phyloP scores from a whole-genome alignment of 495 filamentous ascomycete species.

The Opeltia flavorubescens region DNA sequence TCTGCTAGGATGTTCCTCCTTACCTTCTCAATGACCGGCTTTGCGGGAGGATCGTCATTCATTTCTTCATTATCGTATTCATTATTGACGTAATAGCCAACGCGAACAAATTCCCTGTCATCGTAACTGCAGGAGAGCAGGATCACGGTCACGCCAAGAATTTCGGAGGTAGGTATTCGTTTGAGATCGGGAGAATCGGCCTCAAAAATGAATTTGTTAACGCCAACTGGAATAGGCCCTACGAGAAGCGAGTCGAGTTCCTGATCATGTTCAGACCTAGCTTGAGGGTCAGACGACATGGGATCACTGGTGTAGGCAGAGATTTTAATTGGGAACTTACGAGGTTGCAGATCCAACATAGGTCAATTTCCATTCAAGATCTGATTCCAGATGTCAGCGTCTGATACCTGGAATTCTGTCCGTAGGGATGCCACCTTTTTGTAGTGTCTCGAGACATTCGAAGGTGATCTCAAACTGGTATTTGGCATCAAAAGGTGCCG shows the following conservation, averaged over 20 bases:
- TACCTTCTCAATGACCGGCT: constrained; percentile 83
- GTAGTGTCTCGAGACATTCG: constrained; percentile 83
- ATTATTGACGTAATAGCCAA: constrained; percentile 98
- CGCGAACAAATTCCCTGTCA: constrained; percentile 88
- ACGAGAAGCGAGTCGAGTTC: constrained; percentile 94
- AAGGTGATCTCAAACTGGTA: constrained; percentile 99
- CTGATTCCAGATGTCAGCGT: constrained; percentile 30
- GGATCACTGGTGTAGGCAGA: not conserved
- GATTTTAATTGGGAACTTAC: constrained; percentile 35
- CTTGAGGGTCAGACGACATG: not conserved
- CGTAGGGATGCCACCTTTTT: constrained; percentile 51
- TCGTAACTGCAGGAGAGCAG: constrained; percentile 95
- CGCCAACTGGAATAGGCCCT: constrained; percentile 86
- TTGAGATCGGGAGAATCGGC: constrained; percentile 80
- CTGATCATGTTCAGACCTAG: constrained; percentile 87
- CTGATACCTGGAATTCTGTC: not conserved
- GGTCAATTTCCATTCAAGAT: constrained; percentile 98
- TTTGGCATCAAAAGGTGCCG: constrained; percentile 71
- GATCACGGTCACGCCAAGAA: constrained; percentile 93
- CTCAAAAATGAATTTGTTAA: constrained; percentile 98
- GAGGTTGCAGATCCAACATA: constrained; percentile 97
- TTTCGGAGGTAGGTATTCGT: constrained; percentile 84
- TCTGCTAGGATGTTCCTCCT: constrained; percentile 84
- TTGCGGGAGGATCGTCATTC: constrained; percentile 71
- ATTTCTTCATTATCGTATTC: constrained; percentile 92